Conservation (phyloP, 2,329 filamentous ascomycete genomes). For the Exophiala sp. region DNA sequence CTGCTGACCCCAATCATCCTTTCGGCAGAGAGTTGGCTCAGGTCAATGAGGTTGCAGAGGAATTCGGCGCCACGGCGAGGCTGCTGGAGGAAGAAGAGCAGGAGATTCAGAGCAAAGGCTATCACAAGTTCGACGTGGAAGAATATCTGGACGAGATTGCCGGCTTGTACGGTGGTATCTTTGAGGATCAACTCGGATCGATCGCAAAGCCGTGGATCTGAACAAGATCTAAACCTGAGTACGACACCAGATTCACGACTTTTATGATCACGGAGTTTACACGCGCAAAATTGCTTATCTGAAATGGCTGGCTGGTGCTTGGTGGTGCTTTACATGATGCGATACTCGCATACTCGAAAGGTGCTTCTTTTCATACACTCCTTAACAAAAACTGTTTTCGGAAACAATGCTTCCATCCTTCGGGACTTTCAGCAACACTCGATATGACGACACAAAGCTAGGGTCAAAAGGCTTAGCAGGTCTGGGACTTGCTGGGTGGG, state of each 20-base stretch:
- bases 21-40: constrained; percentile 89
- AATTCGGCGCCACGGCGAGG: constrained; percentile 61
- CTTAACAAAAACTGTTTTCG: neutral
- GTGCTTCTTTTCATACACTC: neutral
- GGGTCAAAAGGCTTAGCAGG: neutral
- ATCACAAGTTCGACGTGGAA: constrained; percentile 70
- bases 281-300: neutral
- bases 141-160: constrained; percentile 84
- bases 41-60: constrained; percentile 88
- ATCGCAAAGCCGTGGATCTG: constrained; percentile 41
- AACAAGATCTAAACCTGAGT: constrained; percentile 8
- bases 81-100: constrained; percentile 68
- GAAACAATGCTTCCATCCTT: neutral
- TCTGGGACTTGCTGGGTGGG: neutral
- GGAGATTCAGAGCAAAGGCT: constrained; percentile 64
- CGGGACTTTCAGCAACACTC: neutral
- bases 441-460: neutral
- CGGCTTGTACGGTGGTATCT: constrained; percentile 62
- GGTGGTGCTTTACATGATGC: constrained; percentile 3
- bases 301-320: constrained; percentile 8
- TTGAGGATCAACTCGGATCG: constrained; percentile 45
- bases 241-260: constrained; percentile 12
- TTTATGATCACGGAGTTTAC: neutral
- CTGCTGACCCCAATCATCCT: constrained; percentile 55
- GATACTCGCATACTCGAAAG: neutral